Evolutionary conservation across 768 basidiomycete species (phyloP).

Genomic region (Amylocystis lapponica): DNA sequence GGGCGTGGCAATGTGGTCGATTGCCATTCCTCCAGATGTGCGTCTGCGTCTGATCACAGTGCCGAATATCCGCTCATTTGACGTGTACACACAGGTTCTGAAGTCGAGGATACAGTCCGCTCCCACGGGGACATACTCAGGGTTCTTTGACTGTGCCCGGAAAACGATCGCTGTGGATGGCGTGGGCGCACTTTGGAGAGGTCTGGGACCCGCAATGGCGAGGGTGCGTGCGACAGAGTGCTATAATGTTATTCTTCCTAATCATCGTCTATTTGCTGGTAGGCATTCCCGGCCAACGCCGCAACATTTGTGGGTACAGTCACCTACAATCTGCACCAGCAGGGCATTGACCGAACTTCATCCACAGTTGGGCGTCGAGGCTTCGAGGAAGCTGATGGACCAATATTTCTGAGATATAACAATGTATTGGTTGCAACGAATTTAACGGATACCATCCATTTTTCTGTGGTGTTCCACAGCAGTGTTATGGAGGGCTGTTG

Average conservation of each 20-base stretch:
- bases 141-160: constrained; percentile 85
- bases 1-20: constrained; percentile 96
- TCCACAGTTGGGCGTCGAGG: constrained; percentile 83
- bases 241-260: background rate
- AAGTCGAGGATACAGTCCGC: constrained; percentile 97
- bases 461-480: too few species aligned
- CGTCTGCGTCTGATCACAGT: constrained; percentile 22
- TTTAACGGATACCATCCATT: too few species aligned
- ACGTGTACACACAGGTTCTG: constrained; percentile 54
- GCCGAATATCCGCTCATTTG: background rate
- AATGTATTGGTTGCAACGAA: too few species aligned
- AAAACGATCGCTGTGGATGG: constrained; percentile 93
- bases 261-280: background rate
- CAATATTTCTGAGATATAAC: constrained; percentile 38
- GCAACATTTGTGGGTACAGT: constrained; percentile 76
- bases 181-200: constrained; percentile 86
- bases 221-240: too few species aligned
- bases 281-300: constrained; percentile 98
- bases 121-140: constrained; percentile 95
- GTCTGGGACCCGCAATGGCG: constrained; percentile 96
- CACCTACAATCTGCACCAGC: constrained; percentile 1
- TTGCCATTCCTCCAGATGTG: constrained; percentile 96
- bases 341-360: constrained; percentile 15
- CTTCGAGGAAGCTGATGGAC: constrained; percentile 81
- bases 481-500: too few species aligned